Conservation (phyloP, 2,329 filamentous ascomycete species). For the Phialocephala sp. region DNA sequence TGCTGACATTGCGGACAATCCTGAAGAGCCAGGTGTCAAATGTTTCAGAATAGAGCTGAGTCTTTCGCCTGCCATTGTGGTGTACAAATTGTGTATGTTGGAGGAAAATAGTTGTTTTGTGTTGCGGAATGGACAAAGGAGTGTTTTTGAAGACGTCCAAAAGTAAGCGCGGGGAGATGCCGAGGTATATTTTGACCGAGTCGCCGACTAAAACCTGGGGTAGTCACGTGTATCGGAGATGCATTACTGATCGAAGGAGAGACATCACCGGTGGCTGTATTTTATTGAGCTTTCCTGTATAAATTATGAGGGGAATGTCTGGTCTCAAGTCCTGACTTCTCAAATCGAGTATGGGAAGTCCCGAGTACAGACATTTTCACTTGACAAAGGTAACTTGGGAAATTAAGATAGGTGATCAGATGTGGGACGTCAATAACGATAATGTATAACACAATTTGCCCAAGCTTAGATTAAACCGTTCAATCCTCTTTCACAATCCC, state of each 20-base stretch:
- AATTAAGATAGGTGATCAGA: constrained; percentile 25
- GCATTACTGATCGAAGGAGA: neutral
- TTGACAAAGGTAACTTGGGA: constrained; percentile 33
- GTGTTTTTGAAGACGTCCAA: neutral
- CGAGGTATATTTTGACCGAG: constrained; percentile 12
- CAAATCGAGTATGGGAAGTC: constrained; percentile 31
- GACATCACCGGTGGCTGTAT: too few relatives aligned
- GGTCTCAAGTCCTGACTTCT: too few relatives aligned
- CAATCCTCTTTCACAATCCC: neutral
- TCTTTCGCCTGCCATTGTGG: constrained; percentile 80
- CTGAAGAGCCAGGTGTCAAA: constrained; percentile 74
- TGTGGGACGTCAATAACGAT: constrained; percentile 33
- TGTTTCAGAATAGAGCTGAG: constrained; percentile 89
- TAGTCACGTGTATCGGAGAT: neutral
- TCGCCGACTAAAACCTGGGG: constrained; percentile 9
- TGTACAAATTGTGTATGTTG: neutral
- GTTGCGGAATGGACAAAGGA: neutral
- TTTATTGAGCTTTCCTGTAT: too few relatives aligned
- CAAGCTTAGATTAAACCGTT: too few relatives aligned
- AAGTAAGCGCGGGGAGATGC: constrained; percentile 17
- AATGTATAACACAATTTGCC: too few relatives aligned
- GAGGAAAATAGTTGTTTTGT: neutral
- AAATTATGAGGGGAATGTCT: too few relatives aligned
- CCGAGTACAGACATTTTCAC: constrained; percentile 34
- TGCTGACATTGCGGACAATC: constrained; percentile 78